Evolutionary conservation across 1,284 basidiomycete genomes (phyloP).

Genomic region (Ustilago esculenta): DNA sequence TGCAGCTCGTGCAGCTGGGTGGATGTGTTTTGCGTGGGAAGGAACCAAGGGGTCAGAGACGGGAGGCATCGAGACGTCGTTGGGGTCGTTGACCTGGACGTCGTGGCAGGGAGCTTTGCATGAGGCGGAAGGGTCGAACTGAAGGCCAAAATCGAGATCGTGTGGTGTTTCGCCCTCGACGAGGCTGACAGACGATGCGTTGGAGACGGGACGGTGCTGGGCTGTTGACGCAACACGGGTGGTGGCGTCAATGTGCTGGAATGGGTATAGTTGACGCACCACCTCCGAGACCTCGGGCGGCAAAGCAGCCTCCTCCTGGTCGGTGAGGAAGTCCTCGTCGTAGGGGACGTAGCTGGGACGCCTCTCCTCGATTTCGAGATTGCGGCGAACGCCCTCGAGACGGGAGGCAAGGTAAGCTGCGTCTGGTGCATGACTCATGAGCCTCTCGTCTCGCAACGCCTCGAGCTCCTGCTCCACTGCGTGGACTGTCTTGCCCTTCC

Average conservation of each 20-base stretch:
- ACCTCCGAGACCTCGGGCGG: conserved; percentile 19
- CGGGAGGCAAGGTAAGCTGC: conserved; percentile 57
- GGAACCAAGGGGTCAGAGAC: conserved; percentile 10
- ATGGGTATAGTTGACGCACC: conserved; percentile 38
- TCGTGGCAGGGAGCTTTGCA: conserved; percentile 11
- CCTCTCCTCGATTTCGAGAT: conserved; percentile 54
- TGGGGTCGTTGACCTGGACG: conserved; percentile 22
- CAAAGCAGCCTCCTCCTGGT: conserved; percentile 25
- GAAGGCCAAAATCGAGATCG: conserved; percentile 42
- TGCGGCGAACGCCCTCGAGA: conserved; percentile 54
- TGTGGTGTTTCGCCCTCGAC: conserved; percentile 46
- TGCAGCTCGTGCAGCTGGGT: conserved; percentile 48
- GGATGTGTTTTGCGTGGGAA: conserved; percentile 29
- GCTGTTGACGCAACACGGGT: conserved; percentile 6
- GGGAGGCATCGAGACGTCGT: conserved; percentile 22
- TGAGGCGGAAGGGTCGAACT: conserved; percentile 16
- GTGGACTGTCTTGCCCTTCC: conserved; percentile 63
- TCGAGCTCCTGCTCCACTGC: conserved; percentile 62
- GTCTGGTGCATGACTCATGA: conserved; percentile 62
- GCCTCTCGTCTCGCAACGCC: conserved; percentile 48
- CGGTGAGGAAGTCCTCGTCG: conserved; percentile 41
- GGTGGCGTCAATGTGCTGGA: conserved; percentile 13
- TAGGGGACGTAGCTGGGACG: conserved; percentile 46
- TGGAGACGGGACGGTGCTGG: conserved; percentile 46
- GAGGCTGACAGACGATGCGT: conserved; percentile 44